Percentiles rank a stretch among this genome's conserved stretches.
These are phyloP conservation scores for Boletus subparvulus DNA, from an alignment of 768 basidiomycete species.

Conservation along the genomic window DNA sequence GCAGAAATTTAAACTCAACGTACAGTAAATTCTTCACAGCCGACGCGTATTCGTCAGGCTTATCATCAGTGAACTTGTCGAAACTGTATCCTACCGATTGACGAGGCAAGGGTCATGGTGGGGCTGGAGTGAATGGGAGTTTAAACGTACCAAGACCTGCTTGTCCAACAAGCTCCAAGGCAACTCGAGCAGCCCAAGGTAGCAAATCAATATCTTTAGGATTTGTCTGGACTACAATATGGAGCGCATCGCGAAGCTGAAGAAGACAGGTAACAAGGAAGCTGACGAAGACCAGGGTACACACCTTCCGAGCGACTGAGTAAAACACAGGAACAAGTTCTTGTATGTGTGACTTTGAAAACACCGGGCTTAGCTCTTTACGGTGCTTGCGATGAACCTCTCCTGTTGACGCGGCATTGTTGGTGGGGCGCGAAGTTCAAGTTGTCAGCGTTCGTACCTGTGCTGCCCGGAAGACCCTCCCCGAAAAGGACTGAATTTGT, in stretches of 20 bases:
- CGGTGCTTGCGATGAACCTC: conserved; percentile 4
- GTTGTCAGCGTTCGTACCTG: neutral
- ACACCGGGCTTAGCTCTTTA: neutral
- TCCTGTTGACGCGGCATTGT: neutral
- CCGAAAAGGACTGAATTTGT: conserved; percentile 1
- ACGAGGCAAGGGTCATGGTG: neutral
- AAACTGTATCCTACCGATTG: conserved; percentile 1
- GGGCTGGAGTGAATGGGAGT: neutral
- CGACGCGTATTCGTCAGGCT: neutral
- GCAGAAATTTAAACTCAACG: neutral
- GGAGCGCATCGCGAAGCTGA: conserved; percentile 1
- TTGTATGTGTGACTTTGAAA: neutral
- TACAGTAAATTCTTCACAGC: conserved; percentile 3
- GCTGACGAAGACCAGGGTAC: neutral
- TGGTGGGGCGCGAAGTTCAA: neutral
- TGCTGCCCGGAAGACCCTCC: conserved; percentile 2
- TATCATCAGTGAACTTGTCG: conserved; percentile 1
- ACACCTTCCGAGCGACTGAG: neutral
- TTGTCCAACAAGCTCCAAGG: conserved; percentile 3
- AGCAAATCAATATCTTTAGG: neutral
- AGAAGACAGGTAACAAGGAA: neutral
- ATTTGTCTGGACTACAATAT: neutral
- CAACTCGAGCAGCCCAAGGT: neutral
- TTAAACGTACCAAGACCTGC: neutral
- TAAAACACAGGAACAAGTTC: conserved; percentile 1